Evolutionary conservation across 768 basidiomycete species (phyloP).

Genomic region (Leccinum truebloodii): DNA sequence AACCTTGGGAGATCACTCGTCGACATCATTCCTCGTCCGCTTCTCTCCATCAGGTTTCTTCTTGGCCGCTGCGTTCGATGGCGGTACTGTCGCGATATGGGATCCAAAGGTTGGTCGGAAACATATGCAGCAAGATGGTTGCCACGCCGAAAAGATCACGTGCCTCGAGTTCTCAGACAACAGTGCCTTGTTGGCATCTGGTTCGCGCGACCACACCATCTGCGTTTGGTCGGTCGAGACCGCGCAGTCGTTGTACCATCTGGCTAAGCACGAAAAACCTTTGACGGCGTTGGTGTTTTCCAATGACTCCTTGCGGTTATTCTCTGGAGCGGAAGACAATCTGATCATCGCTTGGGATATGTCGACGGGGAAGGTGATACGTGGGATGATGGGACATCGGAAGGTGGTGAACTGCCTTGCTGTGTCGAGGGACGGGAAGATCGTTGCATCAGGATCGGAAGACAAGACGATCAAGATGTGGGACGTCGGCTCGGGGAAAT

Average conservation of each 20-base stretch:
- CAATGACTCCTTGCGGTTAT: constrained; percentile 15
- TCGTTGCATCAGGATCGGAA: constrained; percentile 24
- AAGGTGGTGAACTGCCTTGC: constrained; percentile 17
- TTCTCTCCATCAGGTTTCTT: constrained; percentile 24
- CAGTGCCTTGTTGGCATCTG: too few species aligned
- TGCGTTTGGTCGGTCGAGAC: too few species aligned
- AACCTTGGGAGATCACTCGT: constrained; percentile 16
- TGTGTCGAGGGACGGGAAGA: constrained; percentile 21
- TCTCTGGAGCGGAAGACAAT: constrained; percentile 29
- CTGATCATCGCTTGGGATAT: constrained; percentile 27
- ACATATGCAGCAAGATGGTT: constrained; percentile 18
- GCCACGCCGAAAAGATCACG: too few species aligned
- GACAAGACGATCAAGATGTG: constrained; percentile 29
- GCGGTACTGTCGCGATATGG: constrained; percentile 19
- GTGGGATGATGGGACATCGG: constrained; percentile 25
- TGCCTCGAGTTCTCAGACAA: too few species aligned
- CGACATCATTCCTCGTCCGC: constrained; percentile 12
- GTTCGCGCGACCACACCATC: too few species aligned
- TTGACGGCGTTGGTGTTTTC: constrained; percentile 25
- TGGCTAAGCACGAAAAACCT: constrained; percentile 19
- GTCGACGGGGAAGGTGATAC: constrained; percentile 13
- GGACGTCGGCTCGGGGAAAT: constrained; percentile 21
- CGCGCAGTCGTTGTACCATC: too few species aligned
- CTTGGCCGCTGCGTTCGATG: constrained; percentile 20
- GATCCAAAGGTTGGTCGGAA: constrained; percentile 22